Conservation (phyloP, 441 rosid species). For the Gossypium schwendimanii region DNA sequence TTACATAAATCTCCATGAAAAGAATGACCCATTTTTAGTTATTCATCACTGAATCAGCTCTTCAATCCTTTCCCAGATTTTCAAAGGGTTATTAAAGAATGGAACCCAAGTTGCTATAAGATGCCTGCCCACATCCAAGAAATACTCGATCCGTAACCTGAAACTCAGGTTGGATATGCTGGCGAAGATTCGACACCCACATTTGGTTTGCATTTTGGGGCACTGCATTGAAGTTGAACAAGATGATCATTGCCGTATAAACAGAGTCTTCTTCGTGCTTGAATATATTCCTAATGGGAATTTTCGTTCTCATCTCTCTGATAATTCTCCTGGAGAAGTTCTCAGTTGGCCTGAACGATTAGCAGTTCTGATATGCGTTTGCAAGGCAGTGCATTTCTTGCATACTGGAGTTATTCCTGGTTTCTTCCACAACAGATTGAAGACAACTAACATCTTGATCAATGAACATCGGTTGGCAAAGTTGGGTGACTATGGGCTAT, state of each 20-base stretch:
- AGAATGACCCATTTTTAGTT: not conserved
- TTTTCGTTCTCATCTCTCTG: conserved; percentile 65
- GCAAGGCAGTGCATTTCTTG: conserved; percentile 94
- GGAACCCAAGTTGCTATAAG: conserved; percentile 68
- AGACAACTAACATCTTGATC: conserved; percentile 69
- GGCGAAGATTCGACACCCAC: conserved; percentile 82
- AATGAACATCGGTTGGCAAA: conserved; percentile 77
- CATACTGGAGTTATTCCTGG: conserved; percentile 85
- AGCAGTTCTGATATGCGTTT: conserved; percentile 66
- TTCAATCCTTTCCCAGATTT: conserved; percentile 43
- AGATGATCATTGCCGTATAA: conserved; percentile 34
- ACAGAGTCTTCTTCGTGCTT: conserved; percentile 62
- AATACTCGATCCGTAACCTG: conserved; percentile 61
- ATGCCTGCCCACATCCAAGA: conserved; percentile 48
- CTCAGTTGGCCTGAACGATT: conserved; percentile 79
- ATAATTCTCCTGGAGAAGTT: conserved; percentile 56
- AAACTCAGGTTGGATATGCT: conserved; percentile 64
- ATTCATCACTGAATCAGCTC: not conserved
- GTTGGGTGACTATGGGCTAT: conserved; percentile 86
- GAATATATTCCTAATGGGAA: conserved; percentile 66
- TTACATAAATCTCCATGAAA: not conserved
- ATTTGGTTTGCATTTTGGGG: conserved; percentile 78
- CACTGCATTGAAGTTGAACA: conserved; percentile 56
- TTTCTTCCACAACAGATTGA: conserved; percentile 57
- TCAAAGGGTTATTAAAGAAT: conserved; percentile 70